Conservation (phyloP, 2,329 filamentous ascomycete genomes). For the Rhinocladiella similis region DNA sequence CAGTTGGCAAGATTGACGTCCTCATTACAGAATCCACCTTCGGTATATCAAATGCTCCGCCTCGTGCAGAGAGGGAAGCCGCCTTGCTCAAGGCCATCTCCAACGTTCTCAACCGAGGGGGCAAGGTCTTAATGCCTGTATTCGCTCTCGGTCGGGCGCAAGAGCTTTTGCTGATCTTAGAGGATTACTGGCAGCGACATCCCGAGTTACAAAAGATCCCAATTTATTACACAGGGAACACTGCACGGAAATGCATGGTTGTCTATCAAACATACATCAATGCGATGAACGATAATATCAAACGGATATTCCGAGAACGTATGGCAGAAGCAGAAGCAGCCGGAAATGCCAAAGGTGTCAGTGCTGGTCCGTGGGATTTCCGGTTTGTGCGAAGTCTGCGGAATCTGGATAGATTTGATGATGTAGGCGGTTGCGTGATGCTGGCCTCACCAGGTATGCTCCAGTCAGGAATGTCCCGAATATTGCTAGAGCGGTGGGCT, state of each 20-base stretch:
- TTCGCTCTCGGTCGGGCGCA: constrained; percentile 93
- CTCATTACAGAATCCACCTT: constrained; percentile 98
- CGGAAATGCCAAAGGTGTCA: constrained; percentile 70
- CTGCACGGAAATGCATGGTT: constrained; percentile 95
- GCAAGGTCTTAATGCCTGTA: constrained; percentile 89
- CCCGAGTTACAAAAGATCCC: constrained; percentile 84
- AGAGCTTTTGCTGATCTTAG: constrained; percentile 88
- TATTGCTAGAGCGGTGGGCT: constrained; percentile 92
- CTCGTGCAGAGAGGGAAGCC: constrained; percentile 85
- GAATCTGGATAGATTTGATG: constrained; percentile 91
- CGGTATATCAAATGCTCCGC: constrained; percentile 90
- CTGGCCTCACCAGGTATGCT: constrained; percentile 97
- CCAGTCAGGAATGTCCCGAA: constrained; percentile 90
- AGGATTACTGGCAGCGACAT: constrained; percentile 95
- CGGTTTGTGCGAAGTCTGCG: constrained; percentile 90
- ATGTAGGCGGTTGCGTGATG: constrained; percentile 95
- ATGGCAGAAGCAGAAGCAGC: constrained; percentile 87
- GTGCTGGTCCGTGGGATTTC: constrained; percentile 86
- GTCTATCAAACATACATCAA: constrained; percentile 98
- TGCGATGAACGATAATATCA: constrained; percentile 99
- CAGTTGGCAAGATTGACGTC: constrained; percentile 82
- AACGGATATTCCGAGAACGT: constrained; percentile 85
- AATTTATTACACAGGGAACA: constrained; percentile 96
- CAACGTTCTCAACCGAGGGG: constrained; percentile 83
- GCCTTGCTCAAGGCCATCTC: constrained; percentile 96